Evolutionary conservation across 495 filamentous ascomycete genomes (phyloP).

Genomic region (Penicillium antarcticum): DNA sequence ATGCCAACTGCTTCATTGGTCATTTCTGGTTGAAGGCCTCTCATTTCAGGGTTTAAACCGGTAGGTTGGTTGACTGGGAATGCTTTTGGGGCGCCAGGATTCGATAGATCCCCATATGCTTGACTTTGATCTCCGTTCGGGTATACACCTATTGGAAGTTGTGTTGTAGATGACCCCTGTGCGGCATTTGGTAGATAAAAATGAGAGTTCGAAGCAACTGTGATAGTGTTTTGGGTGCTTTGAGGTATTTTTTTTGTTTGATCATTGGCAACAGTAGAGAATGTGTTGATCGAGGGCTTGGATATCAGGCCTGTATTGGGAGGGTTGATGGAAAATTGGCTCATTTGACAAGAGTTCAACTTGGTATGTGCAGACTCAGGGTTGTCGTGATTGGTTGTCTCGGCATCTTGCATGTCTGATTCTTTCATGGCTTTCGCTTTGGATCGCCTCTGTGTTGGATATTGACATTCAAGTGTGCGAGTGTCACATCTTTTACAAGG

Average conservation of each 20-base stretch:
- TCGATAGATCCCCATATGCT: conserved; percentile 13
- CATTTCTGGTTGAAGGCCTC: conserved; percentile 14
- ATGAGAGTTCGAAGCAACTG: conserved; percentile 1
- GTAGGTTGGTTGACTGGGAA: conserved; percentile 7
- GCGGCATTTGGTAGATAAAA: conserved; percentile 11
- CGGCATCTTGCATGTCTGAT: conserved; percentile 10
- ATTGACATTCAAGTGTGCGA: conserved; percentile 50
- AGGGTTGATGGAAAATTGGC: conserved; percentile 18
- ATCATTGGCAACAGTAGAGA: background rate
- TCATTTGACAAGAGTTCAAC: conserved; percentile 10
- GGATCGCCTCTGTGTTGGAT: conserved; percentile 44
- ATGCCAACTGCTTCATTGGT: conserved; percentile 7
- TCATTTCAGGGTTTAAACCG: conserved; percentile 6
- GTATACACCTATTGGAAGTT: conserved; percentile 10
- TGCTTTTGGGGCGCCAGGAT: conserved; percentile 6
- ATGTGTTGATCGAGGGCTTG: background rate
- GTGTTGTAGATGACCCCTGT: background rate
- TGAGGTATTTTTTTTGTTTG: background rate
- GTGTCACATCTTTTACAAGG: conserved; percentile 53
- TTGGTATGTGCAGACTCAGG: background rate
- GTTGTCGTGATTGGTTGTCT: conserved; percentile 7
- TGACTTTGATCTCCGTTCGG: conserved; percentile 1
- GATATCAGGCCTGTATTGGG: conserved; percentile 9
- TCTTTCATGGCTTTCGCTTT: conserved; percentile 30
- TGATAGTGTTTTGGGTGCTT: conserved; percentile 2